These are phyloP conservation scores for Phaffia rhodozyma DNA, from an alignment of 1,284 basidiomycete species.

Conservation along the genomic window DNA sequence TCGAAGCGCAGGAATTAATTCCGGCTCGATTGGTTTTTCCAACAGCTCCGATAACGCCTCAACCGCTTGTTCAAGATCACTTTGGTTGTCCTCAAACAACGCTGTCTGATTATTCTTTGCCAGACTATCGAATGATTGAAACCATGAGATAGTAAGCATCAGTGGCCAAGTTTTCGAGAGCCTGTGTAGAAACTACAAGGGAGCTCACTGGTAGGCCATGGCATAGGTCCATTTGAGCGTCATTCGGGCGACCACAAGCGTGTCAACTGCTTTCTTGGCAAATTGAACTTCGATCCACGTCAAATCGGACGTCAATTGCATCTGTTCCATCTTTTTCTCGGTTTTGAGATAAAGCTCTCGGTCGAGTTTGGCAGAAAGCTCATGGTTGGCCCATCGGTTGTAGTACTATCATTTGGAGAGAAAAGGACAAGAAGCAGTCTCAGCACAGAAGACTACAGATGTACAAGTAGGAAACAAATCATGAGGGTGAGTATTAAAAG, in stretches of 20 bases:
- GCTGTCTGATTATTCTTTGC: constrained; percentile 83
- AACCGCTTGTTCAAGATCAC: constrained; percentile 87
- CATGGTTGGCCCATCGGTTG: constrained; percentile 96
- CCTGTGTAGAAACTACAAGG: not conserved
- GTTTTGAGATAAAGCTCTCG: constrained; percentile 84
- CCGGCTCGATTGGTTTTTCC: constrained; percentile 77
- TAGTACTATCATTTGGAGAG: constrained; percentile 55
- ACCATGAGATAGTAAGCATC: not conserved
- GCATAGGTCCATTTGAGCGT: constrained; percentile 99
- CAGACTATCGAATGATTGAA: constrained; percentile 30
- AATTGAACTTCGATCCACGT: constrained; percentile 99
- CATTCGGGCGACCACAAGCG: constrained; percentile 76
- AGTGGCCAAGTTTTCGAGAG: not conserved
- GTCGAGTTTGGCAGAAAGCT: constrained; percentile 92
- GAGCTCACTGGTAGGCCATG: constrained; percentile 81
- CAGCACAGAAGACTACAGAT: not conserved
- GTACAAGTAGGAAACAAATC: not conserved
- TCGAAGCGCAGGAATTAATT: constrained; percentile 65
- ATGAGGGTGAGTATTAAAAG: not conserved
- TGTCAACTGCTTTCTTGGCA: constrained; percentile 92
- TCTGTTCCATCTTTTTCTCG: constrained; percentile 99
- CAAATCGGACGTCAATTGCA: constrained; percentile 80
- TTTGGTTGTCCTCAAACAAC: constrained; percentile 94
- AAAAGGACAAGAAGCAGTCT: too few relatives aligned
- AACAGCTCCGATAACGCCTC: constrained; percentile 87